Percentiles rank a stretch among this genome's conserved stretches.
phyloP scores from a whole-genome alignment of 164 flowering plant genomes.

The Umbilicus rupestris region DNA sequence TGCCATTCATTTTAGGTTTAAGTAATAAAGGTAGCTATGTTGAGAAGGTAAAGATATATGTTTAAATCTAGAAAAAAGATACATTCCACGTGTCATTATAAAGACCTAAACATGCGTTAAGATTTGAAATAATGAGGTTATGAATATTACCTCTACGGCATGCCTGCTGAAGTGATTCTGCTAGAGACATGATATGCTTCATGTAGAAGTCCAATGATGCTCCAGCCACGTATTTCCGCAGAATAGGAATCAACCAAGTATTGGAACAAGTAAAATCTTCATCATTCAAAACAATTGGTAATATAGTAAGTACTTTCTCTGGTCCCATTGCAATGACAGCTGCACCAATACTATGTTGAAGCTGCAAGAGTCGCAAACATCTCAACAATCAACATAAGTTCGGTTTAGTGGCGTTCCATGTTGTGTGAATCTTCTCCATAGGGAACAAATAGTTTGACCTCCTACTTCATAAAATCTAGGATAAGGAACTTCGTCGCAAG shows the following conservation, averaged over 20 bases:
- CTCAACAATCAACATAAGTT: not conserved
- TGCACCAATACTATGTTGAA: conserved; percentile 70
- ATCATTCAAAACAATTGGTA: conserved; percentile 49
- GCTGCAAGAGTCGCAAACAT: conserved; percentile 27
- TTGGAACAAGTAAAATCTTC: conserved; percentile 46
- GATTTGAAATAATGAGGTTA: not conserved
- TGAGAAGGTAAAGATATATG: not conserved
- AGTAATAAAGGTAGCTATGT: not conserved
- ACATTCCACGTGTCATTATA: not conserved
- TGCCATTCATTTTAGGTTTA: not conserved
- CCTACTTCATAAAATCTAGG: not conserved
- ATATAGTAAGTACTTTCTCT: conserved; percentile 47
- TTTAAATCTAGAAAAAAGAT: not conserved
- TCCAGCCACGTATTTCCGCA: conserved; percentile 52
- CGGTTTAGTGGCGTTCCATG: not conserved
- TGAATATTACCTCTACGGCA: conserved; percentile 42
- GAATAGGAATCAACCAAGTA: conserved; percentile 75
- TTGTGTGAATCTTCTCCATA: not conserved
- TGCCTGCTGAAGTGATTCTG: conserved; percentile 45
- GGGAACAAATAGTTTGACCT: not conserved
- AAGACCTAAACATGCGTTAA: not conserved
- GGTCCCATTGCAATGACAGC: conserved; percentile 89
- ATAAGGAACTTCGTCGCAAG: too few species aligned
- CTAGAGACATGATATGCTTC: conserved; percentile 70
- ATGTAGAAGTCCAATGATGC: conserved; percentile 61